Percentiles rank a stretch among this genome's conserved stretches.
phyloP scores from a whole-genome alignment of 768 basidiomycete genomes.

The Grammothele lineata region DNA sequence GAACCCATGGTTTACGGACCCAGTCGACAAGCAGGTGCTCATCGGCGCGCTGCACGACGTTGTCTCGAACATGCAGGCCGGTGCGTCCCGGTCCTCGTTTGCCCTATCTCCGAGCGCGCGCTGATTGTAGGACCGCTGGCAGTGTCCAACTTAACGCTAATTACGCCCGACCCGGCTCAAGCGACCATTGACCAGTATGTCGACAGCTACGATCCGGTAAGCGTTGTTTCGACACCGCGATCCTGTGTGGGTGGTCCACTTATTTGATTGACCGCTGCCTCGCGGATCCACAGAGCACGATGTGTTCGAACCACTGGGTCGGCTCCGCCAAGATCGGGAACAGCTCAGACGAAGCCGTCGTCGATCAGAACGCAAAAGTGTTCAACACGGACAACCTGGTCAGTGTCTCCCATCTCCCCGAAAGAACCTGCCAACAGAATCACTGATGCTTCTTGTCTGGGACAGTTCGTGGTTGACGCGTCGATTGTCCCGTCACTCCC shows the following conservation, averaged over 20 bases:
- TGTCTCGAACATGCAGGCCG: slow-evolving; percentile 35
- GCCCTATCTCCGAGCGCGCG: slow-evolving; percentile 5
- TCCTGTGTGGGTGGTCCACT: no score
- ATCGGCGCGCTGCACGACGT: slow-evolving; percentile 49
- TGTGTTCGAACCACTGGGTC: slow-evolving; percentile 66
- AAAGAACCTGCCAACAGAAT: background rate
- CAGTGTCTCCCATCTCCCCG: slow-evolving; percentile 12
- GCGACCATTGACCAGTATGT: slow-evolving; percentile 52
- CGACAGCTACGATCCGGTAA: slow-evolving; percentile 29
- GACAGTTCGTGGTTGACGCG: slow-evolving; percentile 53
- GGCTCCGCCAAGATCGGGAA: slow-evolving; percentile 48
- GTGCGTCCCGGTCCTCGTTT: slow-evolving; percentile 27
- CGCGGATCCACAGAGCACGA: slow-evolving; percentile 19
- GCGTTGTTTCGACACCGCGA: no score
- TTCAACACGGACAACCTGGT: slow-evolving; percentile 37
- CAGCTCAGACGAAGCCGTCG: slow-evolving; percentile 35
- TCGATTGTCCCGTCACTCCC: slow-evolving; percentile 50
- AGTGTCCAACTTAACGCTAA: slow-evolving; percentile 50
- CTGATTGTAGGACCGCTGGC: background rate
- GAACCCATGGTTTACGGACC: slow-evolving; percentile 57
- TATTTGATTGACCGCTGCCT: background rate
- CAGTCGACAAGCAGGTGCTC: slow-evolving; percentile 49
- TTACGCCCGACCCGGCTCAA: slow-evolving; percentile 56
- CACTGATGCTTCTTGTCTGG: no score
- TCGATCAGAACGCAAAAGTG: slow-evolving; percentile 57